Conservation (phyloP, 2,329 filamentous ascomycete genomes). For the Aureobasidium melanogenum region DNA sequence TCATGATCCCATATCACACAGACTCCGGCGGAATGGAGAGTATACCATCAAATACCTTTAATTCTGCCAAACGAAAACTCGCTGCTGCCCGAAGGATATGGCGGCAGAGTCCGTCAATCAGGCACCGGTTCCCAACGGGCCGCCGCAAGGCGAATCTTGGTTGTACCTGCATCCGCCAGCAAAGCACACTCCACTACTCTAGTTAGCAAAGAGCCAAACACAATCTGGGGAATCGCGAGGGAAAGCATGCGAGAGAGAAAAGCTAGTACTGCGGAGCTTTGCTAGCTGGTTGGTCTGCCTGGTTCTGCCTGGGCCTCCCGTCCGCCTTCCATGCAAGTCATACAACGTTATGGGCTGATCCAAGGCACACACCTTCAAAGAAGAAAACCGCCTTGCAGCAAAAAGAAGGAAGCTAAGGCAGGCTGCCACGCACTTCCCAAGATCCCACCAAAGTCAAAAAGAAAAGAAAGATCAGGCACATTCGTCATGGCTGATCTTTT, state of each 20-base stretch:
- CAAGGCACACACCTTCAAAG: no score
- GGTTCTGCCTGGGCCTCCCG: not conserved
- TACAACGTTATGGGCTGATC: not conserved
- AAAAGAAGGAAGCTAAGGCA: no score
- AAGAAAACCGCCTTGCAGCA: not conserved
- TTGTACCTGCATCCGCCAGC: slow-evolving; percentile 8
- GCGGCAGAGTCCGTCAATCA: not conserved
- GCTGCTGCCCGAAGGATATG: not conserved
- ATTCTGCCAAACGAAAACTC: not conserved
- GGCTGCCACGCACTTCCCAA: not conserved
- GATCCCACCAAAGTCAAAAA: not conserved
- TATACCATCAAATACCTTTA: not conserved
- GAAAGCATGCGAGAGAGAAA: not conserved
- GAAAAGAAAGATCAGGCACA: no score
- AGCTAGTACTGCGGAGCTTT: not conserved
- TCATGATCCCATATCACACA: not conserved
- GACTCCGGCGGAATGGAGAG: not conserved
- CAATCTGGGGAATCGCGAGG: not conserved
- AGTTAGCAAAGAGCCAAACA: not conserved
- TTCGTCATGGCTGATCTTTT: not conserved
- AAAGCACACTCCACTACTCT: slow-evolving; percentile 8
- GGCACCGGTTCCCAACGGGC: not conserved
- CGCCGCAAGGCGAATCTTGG: not conserved
- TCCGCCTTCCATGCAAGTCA: not conserved
- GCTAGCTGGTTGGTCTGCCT: not conserved